Percentiles rank a stretch among this genome's conserved stretches.
Evolutionary conservation across 805 yeast genomes (phyloP).

Genomic region (Kodamaea hsintzibuensis): DNA sequence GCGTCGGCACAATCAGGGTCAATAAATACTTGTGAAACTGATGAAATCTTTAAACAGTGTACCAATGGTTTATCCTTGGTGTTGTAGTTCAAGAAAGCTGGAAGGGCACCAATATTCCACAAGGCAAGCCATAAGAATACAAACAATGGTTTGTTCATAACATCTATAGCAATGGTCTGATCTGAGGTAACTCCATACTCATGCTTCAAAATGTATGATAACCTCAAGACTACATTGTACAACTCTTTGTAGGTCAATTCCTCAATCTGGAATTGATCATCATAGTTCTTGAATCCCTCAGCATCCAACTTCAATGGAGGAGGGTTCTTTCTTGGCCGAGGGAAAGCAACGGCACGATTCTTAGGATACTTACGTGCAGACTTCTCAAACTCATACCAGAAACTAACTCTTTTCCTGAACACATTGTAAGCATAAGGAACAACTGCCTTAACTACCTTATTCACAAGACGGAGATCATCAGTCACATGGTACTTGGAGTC

Average conservation of each 20-base stretch:
- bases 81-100: conserved; percentile 85
- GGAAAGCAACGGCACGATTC: conserved; percentile 62
- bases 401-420: conserved; percentile 48
- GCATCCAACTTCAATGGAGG: conserved; percentile 24
- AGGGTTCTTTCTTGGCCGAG: conserved; percentile 43
- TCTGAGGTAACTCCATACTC: conserved; percentile 65
- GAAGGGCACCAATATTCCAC: conserved; percentile 90
- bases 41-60: conserved; percentile 77
- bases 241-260: conserved; percentile 67
- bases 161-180: conserved; percentile 72
- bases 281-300: conserved; percentile 44
- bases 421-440: conserved; percentile 41
- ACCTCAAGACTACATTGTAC: conserved; percentile 61
- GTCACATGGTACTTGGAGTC: conserved; percentile 46
- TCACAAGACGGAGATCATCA: conserved; percentile 57
- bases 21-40: conserved; percentile 62
- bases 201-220: conserved; percentile 62
- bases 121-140: conserved; percentile 78
- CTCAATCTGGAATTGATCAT: conserved; percentile 61
- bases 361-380: conserved; percentile 52
- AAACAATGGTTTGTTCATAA: conserved; percentile 81
- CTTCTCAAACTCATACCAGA: conserved; percentile 70
- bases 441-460: conserved; percentile 42
- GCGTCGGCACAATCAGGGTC: conserved; percentile 67
- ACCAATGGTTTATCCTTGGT: conserved; percentile 68